These are phyloP conservation scores for Ophiostoma novo-ulmi DNA, from an alignment of 2,329 filamentous ascomycete species.

Conservation along the genomic window DNA sequence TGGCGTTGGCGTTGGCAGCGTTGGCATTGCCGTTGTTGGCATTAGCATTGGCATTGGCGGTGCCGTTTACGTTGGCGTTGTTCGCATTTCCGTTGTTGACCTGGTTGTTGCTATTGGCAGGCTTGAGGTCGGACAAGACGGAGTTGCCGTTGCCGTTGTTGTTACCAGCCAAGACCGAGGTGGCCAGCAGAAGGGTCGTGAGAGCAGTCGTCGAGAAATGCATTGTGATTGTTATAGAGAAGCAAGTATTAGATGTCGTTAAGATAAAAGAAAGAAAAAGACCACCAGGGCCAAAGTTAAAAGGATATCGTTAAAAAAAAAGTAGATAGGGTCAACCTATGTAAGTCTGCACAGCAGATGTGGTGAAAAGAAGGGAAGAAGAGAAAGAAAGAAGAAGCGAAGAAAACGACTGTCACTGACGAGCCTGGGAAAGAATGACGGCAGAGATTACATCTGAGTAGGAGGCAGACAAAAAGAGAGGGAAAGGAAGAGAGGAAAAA, in stretches of 20 bases:
- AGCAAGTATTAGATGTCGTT: not conserved
- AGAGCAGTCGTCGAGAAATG: slow-evolving; percentile 28
- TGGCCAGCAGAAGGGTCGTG: slow-evolving; percentile 26
- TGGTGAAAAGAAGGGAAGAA: not conserved
- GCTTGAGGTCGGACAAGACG: not conserved
- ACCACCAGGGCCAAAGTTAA: not conserved
- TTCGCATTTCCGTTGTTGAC: not conserved
- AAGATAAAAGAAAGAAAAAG: not conserved
- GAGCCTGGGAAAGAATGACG: slow-evolving; percentile 3
- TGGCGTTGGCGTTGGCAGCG: not conserved
- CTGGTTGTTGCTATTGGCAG: not conserved
- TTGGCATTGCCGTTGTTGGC: not conserved
- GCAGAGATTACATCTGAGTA: slow-evolving; percentile 8
- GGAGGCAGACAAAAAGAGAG: not conserved
- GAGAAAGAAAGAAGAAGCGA: slow-evolving; percentile 16
- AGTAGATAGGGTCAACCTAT: not conserved
- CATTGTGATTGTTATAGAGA: slow-evolving; percentile 23
- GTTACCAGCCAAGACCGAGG: slow-evolving; percentile 17
- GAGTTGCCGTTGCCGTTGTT: slow-evolving; percentile 13
- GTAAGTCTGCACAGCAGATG: not conserved
- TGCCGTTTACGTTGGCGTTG: not conserved
- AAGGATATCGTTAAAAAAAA: not conserved
- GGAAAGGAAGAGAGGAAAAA: not conserved
- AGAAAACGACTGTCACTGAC: slow-evolving; percentile 14
- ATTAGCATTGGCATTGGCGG: not conserved